These are phyloP conservation scores for Raphanus hybrid DNA, from an alignment of 441 rosid species.

Conservation along the genomic window DNA sequence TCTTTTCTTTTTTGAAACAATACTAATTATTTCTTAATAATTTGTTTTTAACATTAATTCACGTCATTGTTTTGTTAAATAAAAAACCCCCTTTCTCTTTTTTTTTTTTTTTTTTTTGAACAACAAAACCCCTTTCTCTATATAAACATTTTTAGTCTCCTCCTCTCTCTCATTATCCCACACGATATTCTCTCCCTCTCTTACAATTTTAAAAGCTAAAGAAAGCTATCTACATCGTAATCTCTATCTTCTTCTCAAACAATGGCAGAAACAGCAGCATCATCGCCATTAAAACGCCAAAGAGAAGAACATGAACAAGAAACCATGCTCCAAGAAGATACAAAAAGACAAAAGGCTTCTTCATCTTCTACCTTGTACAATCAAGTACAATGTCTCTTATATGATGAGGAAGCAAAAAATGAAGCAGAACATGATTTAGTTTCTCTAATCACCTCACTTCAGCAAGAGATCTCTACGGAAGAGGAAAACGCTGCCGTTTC, in stretches of 20 bases:
- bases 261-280: conserved; percentile 56
- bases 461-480: conserved; percentile 55
- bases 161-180: conserved; percentile 44
- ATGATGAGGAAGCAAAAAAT: conserved; percentile 50
- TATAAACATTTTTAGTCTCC: conserved; percentile 48
- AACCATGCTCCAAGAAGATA: conserved; percentile 40
- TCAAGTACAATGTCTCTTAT: conserved; percentile 52
- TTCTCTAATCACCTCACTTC: conserved; percentile 57
- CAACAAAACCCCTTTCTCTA: conserved; percentile 52
- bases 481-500: conserved; percentile 20
- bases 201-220: not conserved
- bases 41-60: conserved; percentile 17
- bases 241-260: not conserved
- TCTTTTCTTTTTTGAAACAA: too few relatives aligned
- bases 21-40: not conserved
- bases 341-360: conserved; percentile 51
- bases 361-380: conserved; percentile 40
- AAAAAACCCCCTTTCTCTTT: too few relatives aligned
- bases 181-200: conserved; percentile 1
- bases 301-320: conserved; percentile 53
- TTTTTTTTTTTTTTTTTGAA: too few relatives aligned
- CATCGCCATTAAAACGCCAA: conserved; percentile 51
- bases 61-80: not conserved
- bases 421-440: conserved; percentile 59
- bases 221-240: not conserved